A percentile compares a stretch with the other conserved stretches of the same genome.
phyloP scores from a whole-genome alignment of 305 asterid genomes.

The Andrographis paniculata region DNA sequence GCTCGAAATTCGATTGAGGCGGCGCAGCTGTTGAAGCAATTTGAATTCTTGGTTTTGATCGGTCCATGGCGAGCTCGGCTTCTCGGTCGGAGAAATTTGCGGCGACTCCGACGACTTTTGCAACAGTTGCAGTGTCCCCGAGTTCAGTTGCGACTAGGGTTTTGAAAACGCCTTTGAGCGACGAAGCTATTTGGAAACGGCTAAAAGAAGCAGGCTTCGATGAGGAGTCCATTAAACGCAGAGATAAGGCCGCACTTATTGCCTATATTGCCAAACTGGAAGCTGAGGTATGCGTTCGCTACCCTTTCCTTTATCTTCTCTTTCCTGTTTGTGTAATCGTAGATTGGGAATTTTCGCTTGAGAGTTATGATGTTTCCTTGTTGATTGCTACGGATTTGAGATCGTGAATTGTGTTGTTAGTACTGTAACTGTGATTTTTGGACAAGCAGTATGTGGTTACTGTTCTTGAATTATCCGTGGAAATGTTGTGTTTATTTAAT shows the following conservation, averaged over 20 bases:
- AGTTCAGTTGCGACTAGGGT: slow-evolving; percentile 49
- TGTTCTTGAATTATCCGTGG: too few relatives aligned
- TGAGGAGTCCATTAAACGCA: slow-evolving; percentile 84
- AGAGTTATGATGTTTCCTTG: too few relatives aligned
- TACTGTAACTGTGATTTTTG: too few relatives aligned
- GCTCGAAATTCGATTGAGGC: slow-evolving; percentile 7
- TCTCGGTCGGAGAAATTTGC: slow-evolving; percentile 46
- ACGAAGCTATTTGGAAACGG: slow-evolving; percentile 75
- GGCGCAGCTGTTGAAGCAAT: slow-evolving; percentile 1
- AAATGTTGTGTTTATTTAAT: slow-evolving; percentile 6
- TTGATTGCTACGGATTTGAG: too few relatives aligned
- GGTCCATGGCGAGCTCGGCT: slow-evolving; percentile 34
- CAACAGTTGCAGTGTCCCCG: slow-evolving; percentile 32
- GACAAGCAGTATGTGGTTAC: too few relatives aligned
- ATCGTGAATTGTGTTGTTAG: too few relatives aligned
- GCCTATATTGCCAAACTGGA: slow-evolving; percentile 86
- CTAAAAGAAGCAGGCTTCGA: slow-evolving; percentile 88
- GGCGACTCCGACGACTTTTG: slow-evolving; percentile 40
- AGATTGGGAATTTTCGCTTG: neutral
- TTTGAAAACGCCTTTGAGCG: slow-evolving; percentile 63
- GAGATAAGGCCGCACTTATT: slow-evolving; percentile 86
- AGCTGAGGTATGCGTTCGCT: slow-evolving; percentile 48
- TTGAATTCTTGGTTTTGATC: slow-evolving; percentile 10
- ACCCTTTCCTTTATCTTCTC: neutral
- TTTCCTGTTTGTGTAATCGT: slow-evolving; percentile 3